Evolutionary conservation across 352 stramenopile species (phyloP).

Genomic region (Globisporangium spinosum): DNA sequence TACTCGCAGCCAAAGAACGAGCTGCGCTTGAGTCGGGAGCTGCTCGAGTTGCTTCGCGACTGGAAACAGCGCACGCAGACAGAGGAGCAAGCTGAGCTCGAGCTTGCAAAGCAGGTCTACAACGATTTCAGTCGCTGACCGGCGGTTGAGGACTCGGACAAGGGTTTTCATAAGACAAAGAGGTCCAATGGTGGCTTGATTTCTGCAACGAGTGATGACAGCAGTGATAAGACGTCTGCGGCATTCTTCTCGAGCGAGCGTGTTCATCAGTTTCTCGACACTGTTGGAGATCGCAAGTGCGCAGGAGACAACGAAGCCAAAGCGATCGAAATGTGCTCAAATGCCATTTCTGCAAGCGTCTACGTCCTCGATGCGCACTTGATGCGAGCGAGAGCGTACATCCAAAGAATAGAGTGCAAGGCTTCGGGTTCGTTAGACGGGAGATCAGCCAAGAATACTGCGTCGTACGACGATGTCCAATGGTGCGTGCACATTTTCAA

Average conservation of each 20-base stretch:
- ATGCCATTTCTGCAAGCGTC: constrained; percentile 21
- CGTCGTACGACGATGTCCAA: constrained; percentile 10
- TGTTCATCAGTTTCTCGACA: constrained; percentile 6
- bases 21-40: constrained; percentile 30
- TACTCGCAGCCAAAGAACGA: constrained; percentile 31
- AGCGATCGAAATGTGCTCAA: constrained; percentile 18
- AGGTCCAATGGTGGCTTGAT: not conserved
- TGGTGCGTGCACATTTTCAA: not conserved
- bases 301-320: constrained; percentile 4
- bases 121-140: constrained; percentile 44
- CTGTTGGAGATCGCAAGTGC: not conserved
- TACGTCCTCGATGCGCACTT: constrained; percentile 20
- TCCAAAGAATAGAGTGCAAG: constrained; percentile 12
- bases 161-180: not conserved
- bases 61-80: constrained; percentile 23
- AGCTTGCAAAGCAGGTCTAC: constrained; percentile 30
- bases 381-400: constrained; percentile 14
- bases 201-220: not conserved
- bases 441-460: not conserved
- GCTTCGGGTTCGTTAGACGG: not conserved
- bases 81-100: constrained; percentile 20
- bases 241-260: constrained; percentile 14
- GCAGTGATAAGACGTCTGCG: not conserved
- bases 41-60: constrained; percentile 25
- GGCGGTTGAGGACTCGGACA: constrained; percentile 22